Evolutionary conservation across 1,284 basidiomycete species (phyloP), one percentile per base, ranked within the genome.

Genomic region (Golubevia sp.): DNA sequence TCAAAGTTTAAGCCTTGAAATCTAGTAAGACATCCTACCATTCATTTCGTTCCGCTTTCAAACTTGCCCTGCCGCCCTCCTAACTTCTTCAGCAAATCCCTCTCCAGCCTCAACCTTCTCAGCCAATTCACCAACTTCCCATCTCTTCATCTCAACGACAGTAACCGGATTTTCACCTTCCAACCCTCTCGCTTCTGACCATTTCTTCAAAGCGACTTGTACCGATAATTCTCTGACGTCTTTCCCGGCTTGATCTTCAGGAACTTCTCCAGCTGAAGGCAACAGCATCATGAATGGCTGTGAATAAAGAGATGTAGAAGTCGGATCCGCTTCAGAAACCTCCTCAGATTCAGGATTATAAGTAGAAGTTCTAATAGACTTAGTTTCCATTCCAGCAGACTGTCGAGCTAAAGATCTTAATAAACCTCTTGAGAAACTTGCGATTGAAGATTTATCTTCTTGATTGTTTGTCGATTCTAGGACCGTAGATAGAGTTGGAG

Each of bases 241-340:
- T n/a, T n/a, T n/a, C n/a, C n/a, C n/a, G n/a, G n/a, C n/a, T n/a
- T n/a, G n/a, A 18, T 71, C 74, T 15, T 63, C 30, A 49, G 0
- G 64, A 55, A 3, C 65, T 58, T 0, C 69, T 64, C 62, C 58
- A 5, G 69, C 66, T 0, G 73, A 58, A 6, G 74, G 66, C 4
- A 81, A 67, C 0, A 76, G 67, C 80, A 83, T 83, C 57, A 74
- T 70, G 50, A 83, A 83, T 1, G 79, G 76, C 58, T 83, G 80
- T 8, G 64, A 51, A 55, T 78, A 75, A 21, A 83, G 64, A 20
- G 68, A 71, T 7, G 59, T 70, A 56, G 70, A 71, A 4, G 66
- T 61, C 7, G 70, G 67, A 3, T 53, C 53, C 11, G 53, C 58
- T n/a, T 38, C 56, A 2, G 59, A 56, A 1, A 30, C 20, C n/a